phyloP scores from a whole-genome alignment of 2,329 filamentous ascomycete genomes.

The Pestalotiopsis sp. region DNA sequence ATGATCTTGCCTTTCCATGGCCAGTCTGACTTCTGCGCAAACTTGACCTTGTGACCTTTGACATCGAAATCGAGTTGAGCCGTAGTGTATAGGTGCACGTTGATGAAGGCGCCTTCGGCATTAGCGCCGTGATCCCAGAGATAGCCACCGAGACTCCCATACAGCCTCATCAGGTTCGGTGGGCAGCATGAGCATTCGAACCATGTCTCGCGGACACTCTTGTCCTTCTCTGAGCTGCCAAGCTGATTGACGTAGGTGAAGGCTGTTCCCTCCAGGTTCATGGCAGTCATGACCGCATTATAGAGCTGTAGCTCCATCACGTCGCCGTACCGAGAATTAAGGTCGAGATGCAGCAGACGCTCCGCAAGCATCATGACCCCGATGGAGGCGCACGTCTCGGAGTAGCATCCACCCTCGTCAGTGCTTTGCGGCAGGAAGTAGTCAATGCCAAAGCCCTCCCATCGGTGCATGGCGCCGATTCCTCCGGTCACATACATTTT shows the following conservation, averaged over 20 bases:
- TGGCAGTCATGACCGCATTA: slow-evolving; percentile 61
- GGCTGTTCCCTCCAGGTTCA: slow-evolving; percentile 55
- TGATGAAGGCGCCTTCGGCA: slow-evolving; percentile 38
- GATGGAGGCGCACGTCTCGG: slow-evolving; percentile 63
- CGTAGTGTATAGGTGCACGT: slow-evolving; percentile 59
- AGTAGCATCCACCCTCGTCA: slow-evolving; percentile 65
- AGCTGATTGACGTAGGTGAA: slow-evolving; percentile 68
- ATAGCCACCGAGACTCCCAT: slow-evolving; percentile 60
- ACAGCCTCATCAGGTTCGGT: slow-evolving; percentile 58
- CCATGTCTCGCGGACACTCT: slow-evolving; percentile 56
- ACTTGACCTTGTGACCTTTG: slow-evolving; percentile 33
- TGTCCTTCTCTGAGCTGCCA: slow-evolving; percentile 52
- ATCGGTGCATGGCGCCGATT: slow-evolving; percentile 59
- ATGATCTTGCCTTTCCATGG: slow-evolving; percentile 57
- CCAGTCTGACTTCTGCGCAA: slow-evolving; percentile 57
- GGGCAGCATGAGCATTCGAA: slow-evolving; percentile 64
- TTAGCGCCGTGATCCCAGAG: slow-evolving; percentile 47
- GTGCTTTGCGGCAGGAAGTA: slow-evolving; percentile 61
- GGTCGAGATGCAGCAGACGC: slow-evolving; percentile 54
- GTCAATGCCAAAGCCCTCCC: slow-evolving; percentile 62
- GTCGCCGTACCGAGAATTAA: slow-evolving; percentile 56
- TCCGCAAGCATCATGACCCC: slow-evolving; percentile 64
- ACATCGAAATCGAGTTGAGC: slow-evolving; percentile 45
- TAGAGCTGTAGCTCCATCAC: slow-evolving; percentile 64
- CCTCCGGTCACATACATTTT: slow-evolving; percentile 68